Conservation (phyloP, 495 filamentous ascomycete genomes). For the Apodospora peruviana region DNA sequence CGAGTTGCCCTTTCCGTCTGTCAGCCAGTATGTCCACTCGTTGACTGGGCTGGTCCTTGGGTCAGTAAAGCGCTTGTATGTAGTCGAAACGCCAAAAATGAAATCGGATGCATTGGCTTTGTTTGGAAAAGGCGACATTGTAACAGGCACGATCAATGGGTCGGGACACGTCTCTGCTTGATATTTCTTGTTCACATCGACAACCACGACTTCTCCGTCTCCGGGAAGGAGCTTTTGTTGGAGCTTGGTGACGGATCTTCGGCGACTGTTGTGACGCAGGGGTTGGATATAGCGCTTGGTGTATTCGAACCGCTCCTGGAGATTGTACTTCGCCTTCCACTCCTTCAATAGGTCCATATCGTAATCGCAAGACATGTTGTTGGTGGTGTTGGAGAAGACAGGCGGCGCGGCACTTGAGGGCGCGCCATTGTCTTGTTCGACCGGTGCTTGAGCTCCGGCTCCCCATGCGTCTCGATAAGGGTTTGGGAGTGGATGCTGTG, state of each 20-base stretch:
- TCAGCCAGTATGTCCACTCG: constrained; percentile 57
- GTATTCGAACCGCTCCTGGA: constrained; percentile 46
- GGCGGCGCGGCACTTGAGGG: constrained; percentile 12
- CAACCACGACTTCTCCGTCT: constrained; percentile 31
- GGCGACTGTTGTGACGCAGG: constrained; percentile 32
- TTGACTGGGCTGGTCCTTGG: constrained; percentile 45
- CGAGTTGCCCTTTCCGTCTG: constrained; percentile 23
- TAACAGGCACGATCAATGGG: constrained; percentile 41
- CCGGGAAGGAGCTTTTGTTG: constrained; percentile 38
- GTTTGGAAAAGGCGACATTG: constrained; percentile 39
- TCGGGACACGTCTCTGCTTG: constrained; percentile 35
- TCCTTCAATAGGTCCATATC: constrained; percentile 35
- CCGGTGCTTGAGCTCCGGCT: neutral
- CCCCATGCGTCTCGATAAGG: constrained; percentile 4
- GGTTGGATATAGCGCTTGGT: constrained; percentile 45
- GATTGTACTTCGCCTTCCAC: constrained; percentile 38
- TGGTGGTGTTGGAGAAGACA: constrained; percentile 11
- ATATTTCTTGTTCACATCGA: constrained; percentile 41
- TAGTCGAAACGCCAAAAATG: constrained; percentile 55
- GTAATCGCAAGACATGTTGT: constrained; percentile 38
- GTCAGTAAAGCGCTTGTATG: constrained; percentile 48
- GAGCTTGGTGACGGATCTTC: constrained; percentile 44
- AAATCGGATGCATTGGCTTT: constrained; percentile 47
- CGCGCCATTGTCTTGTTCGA: constrained; percentile 1
- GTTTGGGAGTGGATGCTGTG: constrained; percentile 26